Conservation (phyloP, 345 rosid genomes). For the Melastoma malabathricum region DNA sequence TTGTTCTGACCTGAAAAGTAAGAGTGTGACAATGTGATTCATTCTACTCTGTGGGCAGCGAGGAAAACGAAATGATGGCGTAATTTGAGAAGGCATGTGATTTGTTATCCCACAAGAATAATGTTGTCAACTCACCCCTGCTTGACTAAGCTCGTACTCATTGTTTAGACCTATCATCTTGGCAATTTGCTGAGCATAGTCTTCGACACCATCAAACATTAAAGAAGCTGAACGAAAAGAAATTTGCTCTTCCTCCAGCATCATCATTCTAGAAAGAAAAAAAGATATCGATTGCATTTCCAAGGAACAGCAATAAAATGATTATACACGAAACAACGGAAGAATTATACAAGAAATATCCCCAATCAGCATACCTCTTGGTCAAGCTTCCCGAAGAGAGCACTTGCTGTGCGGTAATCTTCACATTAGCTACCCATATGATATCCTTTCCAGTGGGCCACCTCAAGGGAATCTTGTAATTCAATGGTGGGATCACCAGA, state of each 20-base stretch:
- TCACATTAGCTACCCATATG: slow-evolving; percentile 80
- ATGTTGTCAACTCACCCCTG: slow-evolving; percentile 53
- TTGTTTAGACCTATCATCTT: slow-evolving; percentile 89
- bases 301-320: slow-evolving; percentile 3
- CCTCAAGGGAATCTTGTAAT: slow-evolving; percentile 79
- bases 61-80: no score
- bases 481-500: slow-evolving; percentile 55
- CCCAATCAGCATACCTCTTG: slow-evolving; percentile 47
- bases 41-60: no score
- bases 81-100: no score
- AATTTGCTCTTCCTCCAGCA: slow-evolving; percentile 89
- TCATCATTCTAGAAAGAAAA: slow-evolving; percentile 67
- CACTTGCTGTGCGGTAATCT: slow-evolving; percentile 82
- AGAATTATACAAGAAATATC: neutral
- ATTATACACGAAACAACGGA: neutral
- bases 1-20: slow-evolving; percentile 69
- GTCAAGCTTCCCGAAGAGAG: slow-evolving; percentile 91
- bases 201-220: slow-evolving; percentile 91
- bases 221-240: slow-evolving; percentile 82
- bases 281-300: no score
- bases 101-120: neutral
- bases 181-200: slow-evolving; percentile 95
- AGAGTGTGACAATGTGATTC: neutral
- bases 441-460: slow-evolving; percentile 97
- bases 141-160: slow-evolving; percentile 66